Conservation (phyloP, 129 eudicot genomes). For the Arctium minus region DNA sequence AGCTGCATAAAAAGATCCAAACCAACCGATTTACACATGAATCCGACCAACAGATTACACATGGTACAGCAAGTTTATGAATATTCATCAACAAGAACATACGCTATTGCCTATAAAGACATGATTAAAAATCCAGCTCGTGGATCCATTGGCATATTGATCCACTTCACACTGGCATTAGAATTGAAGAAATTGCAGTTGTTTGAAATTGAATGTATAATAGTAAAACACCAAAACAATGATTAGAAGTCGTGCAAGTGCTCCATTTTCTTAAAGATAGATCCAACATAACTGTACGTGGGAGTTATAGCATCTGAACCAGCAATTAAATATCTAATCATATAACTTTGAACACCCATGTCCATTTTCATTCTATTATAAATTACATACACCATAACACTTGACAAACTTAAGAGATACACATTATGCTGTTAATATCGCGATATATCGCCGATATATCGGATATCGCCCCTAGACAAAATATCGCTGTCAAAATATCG, state of each 20-base stretch:
- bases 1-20: slow-evolving; percentile 52
- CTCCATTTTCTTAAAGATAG: neutral
- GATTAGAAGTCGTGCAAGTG: neutral
- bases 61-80: slow-evolving; percentile 8
- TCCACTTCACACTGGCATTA: neutral
- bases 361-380: neutral
- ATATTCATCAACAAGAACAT: neutral
- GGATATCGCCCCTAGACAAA: too few species aligned
- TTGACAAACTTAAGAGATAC: neutral
- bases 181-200: neutral
- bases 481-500: too few species aligned
- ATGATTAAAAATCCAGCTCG: neutral
- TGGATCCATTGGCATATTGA: neutral
- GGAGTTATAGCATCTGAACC: neutral
- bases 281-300: neutral
- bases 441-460: too few species aligned
- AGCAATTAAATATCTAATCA: neutral
- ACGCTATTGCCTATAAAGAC: neutral
- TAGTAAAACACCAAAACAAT: neutral
- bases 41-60: neutral
- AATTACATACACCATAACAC: neutral
- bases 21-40: neutral
- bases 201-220: neutral
- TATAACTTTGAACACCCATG: neutral
- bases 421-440: neutral